These are phyloP conservation scores for Penicillium occitanis DNA, from an alignment of 2,329 filamentous ascomycete species.

Conservation along the genomic window DNA sequence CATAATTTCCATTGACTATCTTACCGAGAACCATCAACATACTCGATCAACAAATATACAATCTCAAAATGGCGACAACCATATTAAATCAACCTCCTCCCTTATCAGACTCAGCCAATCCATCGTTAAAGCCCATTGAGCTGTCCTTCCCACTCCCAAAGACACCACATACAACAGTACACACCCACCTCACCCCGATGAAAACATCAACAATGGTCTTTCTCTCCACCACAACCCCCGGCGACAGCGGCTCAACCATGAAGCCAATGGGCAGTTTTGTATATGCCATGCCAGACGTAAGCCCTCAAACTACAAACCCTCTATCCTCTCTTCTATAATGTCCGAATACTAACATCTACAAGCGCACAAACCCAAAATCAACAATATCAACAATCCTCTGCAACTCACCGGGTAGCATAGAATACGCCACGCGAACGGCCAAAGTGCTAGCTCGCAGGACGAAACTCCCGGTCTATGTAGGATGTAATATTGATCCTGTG, in stretches of 20 bases:
- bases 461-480: slow-evolving; percentile 79
- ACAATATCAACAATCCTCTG: slow-evolving; percentile 77
- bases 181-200: slow-evolving; percentile 59
- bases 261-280: slow-evolving; percentile 81
- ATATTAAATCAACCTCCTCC: slow-evolving; percentile 18
- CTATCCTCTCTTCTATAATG: not conserved
- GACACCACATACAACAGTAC: slow-evolving; percentile 57
- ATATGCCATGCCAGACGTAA: slow-evolving; percentile 87
- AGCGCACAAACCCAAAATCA: slow-evolving; percentile 49
- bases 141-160: slow-evolving; percentile 59
- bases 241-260: slow-evolving; percentile 33
- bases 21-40: not conserved
- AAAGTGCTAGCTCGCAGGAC: slow-evolving; percentile 76
- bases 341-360: not conserved
- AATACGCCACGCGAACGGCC: slow-evolving; percentile 82
- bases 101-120: slow-evolving; percentile 26
- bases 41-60: not conserved
- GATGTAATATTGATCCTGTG: slow-evolving; percentile 78
- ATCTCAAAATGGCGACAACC: slow-evolving; percentile 22
- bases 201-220: slow-evolving; percentile 57
- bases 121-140: slow-evolving; percentile 49
- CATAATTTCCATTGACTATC: not conserved
- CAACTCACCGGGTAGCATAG: slow-evolving; percentile 68
- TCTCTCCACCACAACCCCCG: slow-evolving; percentile 55
- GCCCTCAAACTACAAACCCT: not conserved